These are phyloP conservation scores for Parastagonospora nodorum DNA, from an alignment of 2,329 filamentous ascomycete genomes.

Conservation along the genomic window DNA sequence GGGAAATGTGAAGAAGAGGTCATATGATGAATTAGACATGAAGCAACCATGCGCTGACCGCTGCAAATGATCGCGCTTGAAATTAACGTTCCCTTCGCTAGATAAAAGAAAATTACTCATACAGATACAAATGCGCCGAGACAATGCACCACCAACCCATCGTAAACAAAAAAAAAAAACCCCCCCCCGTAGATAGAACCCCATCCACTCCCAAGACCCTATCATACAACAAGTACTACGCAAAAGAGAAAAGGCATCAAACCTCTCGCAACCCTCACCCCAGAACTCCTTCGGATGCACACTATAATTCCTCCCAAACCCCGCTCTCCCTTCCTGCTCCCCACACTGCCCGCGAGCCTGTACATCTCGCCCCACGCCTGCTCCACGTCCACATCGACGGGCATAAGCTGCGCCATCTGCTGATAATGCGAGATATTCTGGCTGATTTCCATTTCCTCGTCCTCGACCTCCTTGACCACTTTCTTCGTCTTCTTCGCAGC, in stretches of 20 bases:
- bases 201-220: no score
- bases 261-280: conserved; percentile 3
- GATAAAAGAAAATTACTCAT: no score
- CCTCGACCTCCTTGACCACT: conserved; percentile 7
- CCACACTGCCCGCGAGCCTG: conserved; percentile 5
- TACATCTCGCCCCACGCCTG: conserved; percentile 26
- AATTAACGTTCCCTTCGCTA: no score
- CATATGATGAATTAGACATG: no score
- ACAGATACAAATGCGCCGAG: no score
- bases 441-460: conserved; percentile 14
- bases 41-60: no score
- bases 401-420: conserved; percentile 33
- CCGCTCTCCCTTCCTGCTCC: not conserved
- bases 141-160: no score
- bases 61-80: no score
- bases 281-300: conserved; percentile 20
- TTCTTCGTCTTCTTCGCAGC: not conserved
- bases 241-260: not conserved
- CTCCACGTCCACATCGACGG: conserved; percentile 35
- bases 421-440: conserved; percentile 27
- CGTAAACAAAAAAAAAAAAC: no score
- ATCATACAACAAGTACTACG: no score
- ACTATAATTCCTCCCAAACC: conserved; percentile 7
- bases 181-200: no score
- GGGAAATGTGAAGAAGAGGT: no score